Conservation (phyloP, 75 land plant species). For the Cupressus sempervirens region DNA sequence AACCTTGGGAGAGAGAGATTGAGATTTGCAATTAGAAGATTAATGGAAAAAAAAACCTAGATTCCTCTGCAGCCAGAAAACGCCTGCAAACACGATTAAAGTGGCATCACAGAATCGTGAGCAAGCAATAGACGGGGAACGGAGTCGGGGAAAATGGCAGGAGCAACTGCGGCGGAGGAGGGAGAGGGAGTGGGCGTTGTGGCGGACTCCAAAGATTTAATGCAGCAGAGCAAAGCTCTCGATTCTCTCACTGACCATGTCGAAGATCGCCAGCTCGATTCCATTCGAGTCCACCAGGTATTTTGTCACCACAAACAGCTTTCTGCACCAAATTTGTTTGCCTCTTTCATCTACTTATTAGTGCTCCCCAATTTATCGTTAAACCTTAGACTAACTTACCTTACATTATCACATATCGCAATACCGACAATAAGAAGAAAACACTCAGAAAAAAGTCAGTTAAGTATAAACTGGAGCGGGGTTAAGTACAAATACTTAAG, state of each 20-base stretch:
- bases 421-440: background rate
- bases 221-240: slow-evolving; percentile 93
- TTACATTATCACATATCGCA: background rate
- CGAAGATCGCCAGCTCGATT: slow-evolving; percentile 94
- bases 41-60: no score
- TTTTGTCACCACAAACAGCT: background rate
- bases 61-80: no score
- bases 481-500: background rate
- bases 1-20: no score
- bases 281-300: slow-evolving; percentile 86
- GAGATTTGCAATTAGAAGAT: no score
- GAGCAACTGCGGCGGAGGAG: slow-evolving; percentile 25
- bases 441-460: background rate
- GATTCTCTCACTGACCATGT: slow-evolving; percentile 96
- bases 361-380: background rate
- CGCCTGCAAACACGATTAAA: no score
- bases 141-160: background rate
- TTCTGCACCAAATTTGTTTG: background rate
- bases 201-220: slow-evolving; percentile 79
- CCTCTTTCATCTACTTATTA: background rate
- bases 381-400: no score
- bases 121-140: background rate
- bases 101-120: background rate
- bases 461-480: background rate
- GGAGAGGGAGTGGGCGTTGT: slow-evolving; percentile 17